phyloP scores from a whole-genome alignment of 176 grass and related monocot species.

The Rhynchospora tenuis region DNA sequence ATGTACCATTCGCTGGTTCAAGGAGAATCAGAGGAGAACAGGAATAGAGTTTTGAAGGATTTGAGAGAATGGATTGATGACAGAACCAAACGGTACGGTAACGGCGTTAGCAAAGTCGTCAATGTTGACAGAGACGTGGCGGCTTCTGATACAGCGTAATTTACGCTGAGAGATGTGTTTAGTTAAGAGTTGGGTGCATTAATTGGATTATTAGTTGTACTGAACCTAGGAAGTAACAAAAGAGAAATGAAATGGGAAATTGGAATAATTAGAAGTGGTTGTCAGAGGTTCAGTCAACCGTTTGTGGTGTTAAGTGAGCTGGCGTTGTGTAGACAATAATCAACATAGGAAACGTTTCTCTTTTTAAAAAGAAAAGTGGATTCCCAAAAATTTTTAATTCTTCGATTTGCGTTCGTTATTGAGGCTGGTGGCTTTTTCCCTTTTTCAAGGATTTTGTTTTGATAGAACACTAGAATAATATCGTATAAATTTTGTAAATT shows the following conservation, averaged over 20 bases:
- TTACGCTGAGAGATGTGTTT: neutral
- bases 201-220: neutral
- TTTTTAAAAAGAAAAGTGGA: no score
- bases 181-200: neutral
- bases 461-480: no score
- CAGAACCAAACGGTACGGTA: conserved; percentile 17
- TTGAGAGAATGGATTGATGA: conserved; percentile 21
- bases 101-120: conserved; percentile 17
- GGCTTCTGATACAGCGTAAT: neutral
- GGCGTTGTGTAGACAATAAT: neutral
- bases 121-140: neutral
- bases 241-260: neutral
- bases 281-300: neutral
- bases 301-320: neutral
- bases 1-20: conserved; percentile 39
- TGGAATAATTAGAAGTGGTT: neutral
- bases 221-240: neutral
- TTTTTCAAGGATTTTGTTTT: no score
- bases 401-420: no score
- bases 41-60: neutral
- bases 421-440: no score
- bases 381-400: no score
- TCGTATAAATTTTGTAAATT: no score
- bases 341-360: neutral
- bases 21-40: conserved; percentile 24